phyloP scores from a whole-genome alignment of 2,329 filamentous ascomycete species.

The Penicillium sp. region DNA sequence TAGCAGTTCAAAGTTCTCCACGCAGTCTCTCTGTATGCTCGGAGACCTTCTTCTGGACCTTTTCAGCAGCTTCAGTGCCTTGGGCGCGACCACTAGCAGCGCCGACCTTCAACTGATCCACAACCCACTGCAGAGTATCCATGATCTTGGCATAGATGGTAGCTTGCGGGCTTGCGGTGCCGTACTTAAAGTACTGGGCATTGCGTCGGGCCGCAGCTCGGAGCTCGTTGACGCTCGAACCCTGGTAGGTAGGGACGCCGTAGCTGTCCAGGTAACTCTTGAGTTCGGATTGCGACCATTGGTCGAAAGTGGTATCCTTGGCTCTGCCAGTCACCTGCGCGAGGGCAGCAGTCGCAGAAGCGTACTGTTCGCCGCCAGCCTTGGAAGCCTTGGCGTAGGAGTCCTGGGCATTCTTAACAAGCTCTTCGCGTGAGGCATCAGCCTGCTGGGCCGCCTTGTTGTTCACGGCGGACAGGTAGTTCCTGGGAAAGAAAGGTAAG shows the following conservation, averaged over 20 bases:
- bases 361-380: conserved; percentile 47
- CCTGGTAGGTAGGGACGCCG: conserved; percentile 66
- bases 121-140: conserved; percentile 46
- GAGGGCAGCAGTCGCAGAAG: conserved; percentile 69
- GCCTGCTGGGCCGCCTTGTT: conserved; percentile 60
- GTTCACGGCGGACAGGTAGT: conserved; percentile 49
- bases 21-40: conserved; percentile 49
- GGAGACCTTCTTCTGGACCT: conserved; percentile 44
- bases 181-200: conserved; percentile 73
- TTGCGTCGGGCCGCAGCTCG: conserved; percentile 69
- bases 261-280: conserved; percentile 79
- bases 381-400: conserved; percentile 48
- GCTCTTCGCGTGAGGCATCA: conserved; percentile 68
- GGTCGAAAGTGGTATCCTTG: conserved; percentile 66
- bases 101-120: conserved; percentile 50
- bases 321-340: conserved; percentile 62
- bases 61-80: conserved; percentile 49
- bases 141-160: conserved; percentile 65
- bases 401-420: conserved; percentile 57
- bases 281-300: conserved; percentile 68
- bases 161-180: conserved; percentile 63
- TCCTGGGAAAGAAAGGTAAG: conserved; percentile 29
- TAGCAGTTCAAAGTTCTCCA: conserved; percentile 29
- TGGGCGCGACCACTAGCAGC: conserved; percentile 48
- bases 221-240: conserved; percentile 66